A percentile compares a stretch with the other conserved stretches of the same genome.
These are phyloP conservation scores for Claviceps monticola DNA, from an alignment of 2,329 filamentous ascomycete species.

Conservation along the genomic window DNA sequence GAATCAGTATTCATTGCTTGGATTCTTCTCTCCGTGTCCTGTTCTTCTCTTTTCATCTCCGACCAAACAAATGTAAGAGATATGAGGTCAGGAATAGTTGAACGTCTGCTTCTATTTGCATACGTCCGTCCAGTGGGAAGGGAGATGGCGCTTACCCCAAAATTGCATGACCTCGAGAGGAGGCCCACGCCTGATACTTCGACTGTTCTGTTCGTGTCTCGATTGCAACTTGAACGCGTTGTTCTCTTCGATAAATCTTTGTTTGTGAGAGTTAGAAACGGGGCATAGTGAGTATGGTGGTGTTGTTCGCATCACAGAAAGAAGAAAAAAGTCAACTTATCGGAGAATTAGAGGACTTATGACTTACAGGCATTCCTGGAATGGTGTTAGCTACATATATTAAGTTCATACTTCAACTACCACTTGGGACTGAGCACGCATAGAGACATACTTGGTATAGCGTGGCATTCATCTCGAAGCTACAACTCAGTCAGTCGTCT, in stretches of 20 bases:
- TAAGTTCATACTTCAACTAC: background rate
- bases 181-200: slow-evolving; percentile 23
- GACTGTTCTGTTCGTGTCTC: slow-evolving; percentile 37
- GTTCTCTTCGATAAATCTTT: slow-evolving; percentile 86
- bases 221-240: slow-evolving; percentile 56
- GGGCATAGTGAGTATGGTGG: background rate
- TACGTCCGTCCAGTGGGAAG: background rate
- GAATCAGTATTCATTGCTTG: too few relatives aligned
- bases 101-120: background rate
- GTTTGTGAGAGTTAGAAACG: background rate
- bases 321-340: too few relatives aligned
- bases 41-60: background rate
- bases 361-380: slow-evolving; percentile 39
- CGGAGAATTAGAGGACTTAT: background rate
- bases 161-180: slow-evolving; percentile 76
- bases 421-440: slow-evolving; percentile 4
- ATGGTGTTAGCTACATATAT: slow-evolving; percentile 6
- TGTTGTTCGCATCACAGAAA: background rate
- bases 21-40: background rate
- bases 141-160: slow-evolving; percentile 49
- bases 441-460: slow-evolving; percentile 61
- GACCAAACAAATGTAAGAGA: too few relatives aligned
- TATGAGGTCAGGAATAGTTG: too few relatives aligned
- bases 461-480: slow-evolving; percentile 91
- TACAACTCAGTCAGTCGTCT: background rate